phyloP scores from a whole-genome alignment of 2,329 filamentous ascomycete species.

The Orbilia oligospora region DNA sequence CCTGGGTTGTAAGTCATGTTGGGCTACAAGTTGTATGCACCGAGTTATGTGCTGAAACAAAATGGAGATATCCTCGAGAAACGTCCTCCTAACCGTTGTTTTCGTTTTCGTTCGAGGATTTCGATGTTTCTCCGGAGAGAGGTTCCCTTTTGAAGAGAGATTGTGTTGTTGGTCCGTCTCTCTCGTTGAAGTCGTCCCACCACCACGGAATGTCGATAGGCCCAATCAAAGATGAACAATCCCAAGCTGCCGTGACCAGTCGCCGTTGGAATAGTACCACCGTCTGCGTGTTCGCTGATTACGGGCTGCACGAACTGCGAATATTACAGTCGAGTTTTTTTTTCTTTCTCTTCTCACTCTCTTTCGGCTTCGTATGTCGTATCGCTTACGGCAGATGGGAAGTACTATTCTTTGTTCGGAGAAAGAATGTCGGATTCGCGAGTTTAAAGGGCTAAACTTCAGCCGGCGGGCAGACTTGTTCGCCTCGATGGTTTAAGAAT shows the following conservation, averaged over 20 bases:
- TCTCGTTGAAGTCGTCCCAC: conserved; percentile 24
- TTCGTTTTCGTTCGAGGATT: background rate
- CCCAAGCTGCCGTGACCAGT: conserved; percentile 26
- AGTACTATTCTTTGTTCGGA: conserved; percentile 5
- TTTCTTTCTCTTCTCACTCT: too few relatives aligned
- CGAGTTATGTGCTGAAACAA: background rate
- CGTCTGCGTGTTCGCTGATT: conserved; percentile 41
- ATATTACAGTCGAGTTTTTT: background rate
- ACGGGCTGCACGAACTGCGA: conserved; percentile 34
- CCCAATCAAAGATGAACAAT: conserved; percentile 45
- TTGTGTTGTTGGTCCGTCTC: conserved; percentile 40
- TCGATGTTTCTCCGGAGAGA: background rate
- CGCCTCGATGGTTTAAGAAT: background rate
- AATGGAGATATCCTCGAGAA: conserved; percentile 2
- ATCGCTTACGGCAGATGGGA: conserved; percentile 14
- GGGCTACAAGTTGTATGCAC: conserved; percentile 9
- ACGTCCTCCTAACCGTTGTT: background rate
- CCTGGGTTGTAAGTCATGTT: conserved; percentile 69
- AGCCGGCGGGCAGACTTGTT: conserved; percentile 2
- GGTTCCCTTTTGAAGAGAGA: background rate
- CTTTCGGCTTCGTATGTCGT: conserved; percentile 19
- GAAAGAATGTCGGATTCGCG: conserved; percentile 6
- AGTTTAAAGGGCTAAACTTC: background rate
- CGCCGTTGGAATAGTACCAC: conserved; percentile 14
- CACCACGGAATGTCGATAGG: conserved; percentile 1